A percentile compares a stretch with the other conserved stretches of the same genome.
phyloP scores from a whole-genome alignment of 352 stramenopile genomes.

The Globisporangium irregulare region DNA sequence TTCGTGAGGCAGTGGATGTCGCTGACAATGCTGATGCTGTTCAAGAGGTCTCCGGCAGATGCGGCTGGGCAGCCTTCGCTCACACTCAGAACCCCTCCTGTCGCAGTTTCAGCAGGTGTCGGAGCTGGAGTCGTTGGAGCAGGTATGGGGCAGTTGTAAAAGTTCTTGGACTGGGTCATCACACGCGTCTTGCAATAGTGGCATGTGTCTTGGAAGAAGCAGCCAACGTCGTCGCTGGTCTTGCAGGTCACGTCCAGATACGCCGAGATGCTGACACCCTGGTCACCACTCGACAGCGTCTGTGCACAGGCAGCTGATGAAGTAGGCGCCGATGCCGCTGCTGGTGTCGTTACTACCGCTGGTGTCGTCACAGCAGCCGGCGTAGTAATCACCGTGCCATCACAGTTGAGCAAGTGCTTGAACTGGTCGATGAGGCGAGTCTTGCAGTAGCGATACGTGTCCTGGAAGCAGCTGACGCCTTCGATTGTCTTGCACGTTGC shows the following conservation, averaged over 20 bases:
- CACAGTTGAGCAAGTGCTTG: background rate
- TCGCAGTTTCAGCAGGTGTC: background rate
- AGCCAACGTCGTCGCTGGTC: background rate
- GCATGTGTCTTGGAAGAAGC: conserved; percentile 6
- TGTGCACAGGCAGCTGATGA: background rate
- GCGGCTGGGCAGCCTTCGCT: background rate
- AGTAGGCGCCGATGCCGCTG: background rate
- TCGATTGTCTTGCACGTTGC: background rate
- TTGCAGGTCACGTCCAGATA: background rate
- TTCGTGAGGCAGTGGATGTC: conserved; percentile 20
- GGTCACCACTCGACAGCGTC: background rate
- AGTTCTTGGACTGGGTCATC: conserved; percentile 6
- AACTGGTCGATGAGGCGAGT: background rate
- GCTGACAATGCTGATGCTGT: conserved; percentile 15
- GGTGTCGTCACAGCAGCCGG: too few species aligned
- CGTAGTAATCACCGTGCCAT: background rate
- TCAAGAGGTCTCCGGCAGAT: background rate
- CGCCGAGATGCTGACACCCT: background rate
- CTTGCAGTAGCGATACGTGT: conserved; percentile 11
- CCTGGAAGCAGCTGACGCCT: conserved; percentile 1
- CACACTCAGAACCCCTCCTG: background rate
- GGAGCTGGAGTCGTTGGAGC: background rate
- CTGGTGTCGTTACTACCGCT: background rate
- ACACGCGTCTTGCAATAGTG: background rate
- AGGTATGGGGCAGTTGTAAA: background rate